Evolutionary conservation across 2,329 filamentous ascomycete genomes (phyloP), one percentile per base, ranked within the genome.

Genomic region (Helicocarpus griseus): DNA sequence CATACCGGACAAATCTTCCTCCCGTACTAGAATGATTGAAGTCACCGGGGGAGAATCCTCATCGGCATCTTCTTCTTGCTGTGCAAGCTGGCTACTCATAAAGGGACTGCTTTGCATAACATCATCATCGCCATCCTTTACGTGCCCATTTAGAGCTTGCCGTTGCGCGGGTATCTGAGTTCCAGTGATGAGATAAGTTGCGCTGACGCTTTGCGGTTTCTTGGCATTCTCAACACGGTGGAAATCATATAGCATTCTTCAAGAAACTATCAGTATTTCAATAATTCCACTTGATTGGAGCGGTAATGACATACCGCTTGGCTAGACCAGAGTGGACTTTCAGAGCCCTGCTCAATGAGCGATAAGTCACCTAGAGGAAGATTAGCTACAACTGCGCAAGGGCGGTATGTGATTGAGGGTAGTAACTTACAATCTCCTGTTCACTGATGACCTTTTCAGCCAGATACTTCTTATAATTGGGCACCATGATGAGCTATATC

Each of bases 121-220:
- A 41, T 84, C 81, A 52, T 89, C 80, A 49, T 86, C 84, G n/a
- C 73, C 79, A 59, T 85, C 77, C 33, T 75, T 71, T 22, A 63
- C 64, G 44, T 59, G 56, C 21, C 68, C 72, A 57, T 75, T 76
- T 9, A 66, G 59, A 24, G 59, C 52, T 22, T 61, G 40, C 8
- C 58, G 48, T 13, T 69, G 66, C 17, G 64, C 63, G 5, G 62
- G 61, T 49, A 69, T 75, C 61, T 80, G 85, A 21, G 74, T 79
- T 36, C 91, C 93, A 48, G 83, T 86, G 43, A 98, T 65, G 46
- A 96, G 74, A 69, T 96, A 98, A n/a, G 89, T 96, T 41, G 91
- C 93, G 70, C 94, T 81, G n/a, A 96, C 75, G 24, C 82, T 84
- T 21, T 81, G 79, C 0, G 86, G 77, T 54, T 82, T 85, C 67